Base-by-base conservation (phyloP, 1,139 yeast species). In the Magnusiomyces suaveolens region DNA sequence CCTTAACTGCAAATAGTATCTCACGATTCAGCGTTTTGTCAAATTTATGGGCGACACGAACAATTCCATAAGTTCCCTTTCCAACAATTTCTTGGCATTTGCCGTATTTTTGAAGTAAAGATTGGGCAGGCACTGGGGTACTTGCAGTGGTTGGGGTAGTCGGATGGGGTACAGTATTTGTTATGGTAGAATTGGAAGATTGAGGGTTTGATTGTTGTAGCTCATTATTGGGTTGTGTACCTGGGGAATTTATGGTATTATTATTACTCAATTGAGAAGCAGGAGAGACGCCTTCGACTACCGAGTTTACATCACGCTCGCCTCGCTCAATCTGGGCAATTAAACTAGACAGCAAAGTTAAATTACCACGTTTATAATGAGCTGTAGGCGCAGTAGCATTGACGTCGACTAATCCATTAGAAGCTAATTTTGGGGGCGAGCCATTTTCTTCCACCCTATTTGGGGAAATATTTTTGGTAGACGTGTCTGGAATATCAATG, bases 51-150 rank as follows among this genome's bases (percentile, higher is more conserved):
- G 92, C 73, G 60, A 88, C 77, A 59, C 92, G 77, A 23, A 88
- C 95, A 43, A 85, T 80, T 25, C 97, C 97, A 69, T 84, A 89
- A 0, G 95, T 81, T 25, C 96, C 96, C 55, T 81, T 79, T 18
- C 96, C 97, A 54, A 89, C 79, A 25, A 87, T 81, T 59, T 84
- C 89, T 64, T 81, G 87, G 60, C 90, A 83, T 50, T 79, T 75
- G 32, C 96, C 96, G 66, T 88, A 88, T 62, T 87, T 80, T 56
- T 84, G 84, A 25, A 75, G 75, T 62, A 82, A 75, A n/a, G 79
- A 68, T 52, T 63, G 59, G 26, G 59, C 54, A 36, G 47, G 43
- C 21, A 14, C 41, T 43, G 52, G 14, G 62, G 62, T 68, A 29
- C 12, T 29, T 6, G 10, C 16, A 10, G 41, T 3, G 3, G 41